Base-by-base conservation (phyloP, 148 eudicot genomes). In the Rhododendron vialii region DNA sequence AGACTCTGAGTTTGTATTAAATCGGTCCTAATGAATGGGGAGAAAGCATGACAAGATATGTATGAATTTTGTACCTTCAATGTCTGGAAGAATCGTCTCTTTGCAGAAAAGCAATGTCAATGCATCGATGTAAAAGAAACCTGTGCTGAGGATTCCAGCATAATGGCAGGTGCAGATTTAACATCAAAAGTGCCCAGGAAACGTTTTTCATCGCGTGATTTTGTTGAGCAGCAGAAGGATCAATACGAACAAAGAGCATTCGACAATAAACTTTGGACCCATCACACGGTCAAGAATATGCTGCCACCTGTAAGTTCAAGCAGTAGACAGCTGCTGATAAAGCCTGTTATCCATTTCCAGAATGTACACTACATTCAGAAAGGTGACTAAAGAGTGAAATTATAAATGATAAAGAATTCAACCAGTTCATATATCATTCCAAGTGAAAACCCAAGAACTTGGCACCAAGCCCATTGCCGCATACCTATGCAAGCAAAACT, bases 221-320 rank as follows among this genome's bases (percentile, higher is more conserved):
- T 91, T 96, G 90, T 84, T 91, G 81, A 95, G 67, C 85, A 93
- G 78, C 77, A 96, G 90, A 47, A 95, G 88, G 87, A 92, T 86
- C 90, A 95, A 47, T 57, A 95, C 80, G 50, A 94, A 78, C 43
- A 92, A 0, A 38, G 98, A 96, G 81, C 93, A 81, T 88, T 96
- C 90, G 7, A 94, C 88, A 87, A 94, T 51, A 41, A 92, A 84
- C 75, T 90, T 90, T 47, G 93, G 94, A 71, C 76, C 82, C 78
- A 65, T 81, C 83, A 89, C 89, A 48, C 51, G 85, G 86, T 93
- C 92, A 80, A 92, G 28, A 77, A 92, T 84, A 87, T 86, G 90
- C 91, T 91, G 91, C 99, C 96, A 96, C 99, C 99, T 96, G 99
- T 94, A 94, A 96, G 99, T 95, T 96, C 94, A 96, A 96, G 98